phyloP scores from a whole-genome alignment of 345 rosid genomes.

The Salix udensis region DNA sequence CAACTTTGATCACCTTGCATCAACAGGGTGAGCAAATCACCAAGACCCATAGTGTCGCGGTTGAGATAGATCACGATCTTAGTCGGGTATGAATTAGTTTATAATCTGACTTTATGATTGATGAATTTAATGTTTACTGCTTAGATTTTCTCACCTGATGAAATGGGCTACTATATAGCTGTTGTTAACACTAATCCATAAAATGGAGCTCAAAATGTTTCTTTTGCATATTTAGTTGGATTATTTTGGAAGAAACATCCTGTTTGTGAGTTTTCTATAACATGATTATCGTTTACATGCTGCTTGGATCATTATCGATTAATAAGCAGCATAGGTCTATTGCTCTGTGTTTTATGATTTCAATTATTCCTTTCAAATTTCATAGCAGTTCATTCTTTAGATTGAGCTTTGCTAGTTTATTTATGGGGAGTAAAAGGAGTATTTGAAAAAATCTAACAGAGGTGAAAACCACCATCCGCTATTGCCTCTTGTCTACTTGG shows the following conservation, averaged over 20 bases:
- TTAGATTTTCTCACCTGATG: not conserved
- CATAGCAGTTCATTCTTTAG: not conserved
- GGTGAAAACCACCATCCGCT: not conserved
- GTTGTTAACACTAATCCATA: not conserved
- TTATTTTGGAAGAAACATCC: not conserved
- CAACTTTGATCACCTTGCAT: slow-evolving; percentile 73
- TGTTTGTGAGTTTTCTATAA: not conserved
- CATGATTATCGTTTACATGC: not conserved
- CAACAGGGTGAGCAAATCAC: slow-evolving; percentile 90
- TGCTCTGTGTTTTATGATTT: not conserved
- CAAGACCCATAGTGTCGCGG: slow-evolving; percentile 63
- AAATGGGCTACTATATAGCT: not conserved
- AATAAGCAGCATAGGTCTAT: not conserved
- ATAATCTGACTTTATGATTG: not conserved
- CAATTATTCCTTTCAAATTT: not conserved
- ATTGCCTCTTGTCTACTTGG: not conserved
- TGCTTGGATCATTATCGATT: not conserved
- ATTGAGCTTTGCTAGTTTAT: not conserved
- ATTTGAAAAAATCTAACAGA: not conserved
- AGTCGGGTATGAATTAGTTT: slow-evolving; percentile 61
- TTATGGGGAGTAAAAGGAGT: not conserved
- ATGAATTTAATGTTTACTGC: not conserved
- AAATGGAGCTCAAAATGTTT: not conserved
- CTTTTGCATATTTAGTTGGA: not conserved
- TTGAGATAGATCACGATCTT: slow-evolving; percentile 79